phyloP scores from a whole-genome alignment of 2,329 filamentous ascomycete genomes.

The Microascus cirrosus region DNA sequence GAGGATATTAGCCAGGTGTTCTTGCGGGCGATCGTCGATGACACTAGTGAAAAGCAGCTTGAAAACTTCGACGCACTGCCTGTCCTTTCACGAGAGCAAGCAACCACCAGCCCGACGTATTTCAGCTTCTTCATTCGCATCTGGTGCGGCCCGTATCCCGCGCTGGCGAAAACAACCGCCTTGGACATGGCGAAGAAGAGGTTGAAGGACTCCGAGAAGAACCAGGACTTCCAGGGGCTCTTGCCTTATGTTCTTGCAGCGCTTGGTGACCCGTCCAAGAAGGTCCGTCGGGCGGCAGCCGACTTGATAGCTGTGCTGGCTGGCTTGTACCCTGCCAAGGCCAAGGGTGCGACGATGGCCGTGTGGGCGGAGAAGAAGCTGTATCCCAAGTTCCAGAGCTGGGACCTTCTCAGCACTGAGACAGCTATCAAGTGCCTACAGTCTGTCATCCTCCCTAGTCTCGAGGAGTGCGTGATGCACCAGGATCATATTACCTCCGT shows the following conservation, averaged over 20 bases:
- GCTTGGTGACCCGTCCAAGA: conserved; percentile 63
- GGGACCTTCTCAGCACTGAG: conserved; percentile 47
- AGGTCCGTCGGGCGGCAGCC: conserved; percentile 65
- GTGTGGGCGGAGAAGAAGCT: conserved; percentile 53
- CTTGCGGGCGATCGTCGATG: conserved; percentile 29
- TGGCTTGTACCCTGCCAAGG: conserved; percentile 27
- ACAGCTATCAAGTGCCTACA: conserved; percentile 51
- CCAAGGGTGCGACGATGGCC: conserved; percentile 21
- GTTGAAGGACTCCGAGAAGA: conserved; percentile 38
- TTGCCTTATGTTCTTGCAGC: conserved; percentile 72
- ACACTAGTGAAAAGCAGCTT: conserved; percentile 30
- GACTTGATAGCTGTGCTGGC: conserved; percentile 51
- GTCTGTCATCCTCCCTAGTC: conserved; percentile 55
- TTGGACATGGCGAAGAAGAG: conserved; percentile 51
- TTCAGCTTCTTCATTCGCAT: conserved; percentile 66
- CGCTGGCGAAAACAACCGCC: conserved; percentile 56
- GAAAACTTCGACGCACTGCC: conserved; percentile 41
- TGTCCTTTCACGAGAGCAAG: conserved; percentile 40
- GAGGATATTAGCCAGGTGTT: conserved; percentile 48
- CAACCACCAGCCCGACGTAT: conserved; percentile 52
- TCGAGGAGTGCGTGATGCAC: conserved; percentile 84
- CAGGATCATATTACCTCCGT: conserved; percentile 55
- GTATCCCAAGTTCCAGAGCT: conserved; percentile 46
- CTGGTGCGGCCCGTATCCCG: conserved; percentile 62
- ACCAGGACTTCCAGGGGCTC: conserved; percentile 62